Conservation (phyloP, 306 rosid genomes). For the Rosa rugosa region DNA sequence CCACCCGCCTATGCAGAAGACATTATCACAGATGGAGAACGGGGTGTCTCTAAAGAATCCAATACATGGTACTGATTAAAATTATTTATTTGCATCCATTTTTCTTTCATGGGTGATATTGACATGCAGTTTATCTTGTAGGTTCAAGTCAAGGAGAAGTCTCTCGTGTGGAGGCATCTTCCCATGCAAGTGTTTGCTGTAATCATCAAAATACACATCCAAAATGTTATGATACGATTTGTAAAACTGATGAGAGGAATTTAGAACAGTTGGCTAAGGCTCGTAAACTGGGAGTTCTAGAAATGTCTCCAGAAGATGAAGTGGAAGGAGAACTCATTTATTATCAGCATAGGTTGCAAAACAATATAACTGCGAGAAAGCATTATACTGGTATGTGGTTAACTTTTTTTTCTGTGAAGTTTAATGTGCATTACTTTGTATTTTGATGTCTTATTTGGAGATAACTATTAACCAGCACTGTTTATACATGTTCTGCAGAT, state of each 20-base stretch:
- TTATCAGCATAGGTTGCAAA: constrained; percentile 70
- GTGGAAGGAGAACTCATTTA: constrained; percentile 84
- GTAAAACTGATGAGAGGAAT: constrained; percentile 41
- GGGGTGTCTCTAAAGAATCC: constrained; percentile 38
- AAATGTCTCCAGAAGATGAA: constrained; percentile 73
- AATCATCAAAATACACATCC: constrained; percentile 43
- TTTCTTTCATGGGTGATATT: constrained; percentile 27
- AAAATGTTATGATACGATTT: constrained; percentile 32
- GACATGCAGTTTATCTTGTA: constrained; percentile 39
- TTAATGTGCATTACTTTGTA: constrained; percentile 3
- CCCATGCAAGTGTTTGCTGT: constrained; percentile 47
- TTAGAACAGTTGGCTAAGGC: constrained; percentile 48
- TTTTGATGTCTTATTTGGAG: constrained; percentile 2
- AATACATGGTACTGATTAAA: constrained; percentile 39
- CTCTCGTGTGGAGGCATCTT: constrained; percentile 42
- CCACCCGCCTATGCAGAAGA: constrained; percentile 59
- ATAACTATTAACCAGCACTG: constrained; percentile 26
- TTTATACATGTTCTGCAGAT: constrained; percentile 52
- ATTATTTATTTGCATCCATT: constrained; percentile 12
- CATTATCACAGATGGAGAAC: constrained; percentile 43
- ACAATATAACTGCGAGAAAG: constrained; percentile 59
- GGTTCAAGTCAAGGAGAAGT: constrained; percentile 45
- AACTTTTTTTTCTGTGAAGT: constrained; percentile 7
- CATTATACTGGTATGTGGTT: constrained; percentile 53
- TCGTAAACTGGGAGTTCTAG: constrained; percentile 41